Base-by-base conservation (phyloP, 495 filamentous ascomycete species). In the Podospora pseudopauciseta region DNA sequence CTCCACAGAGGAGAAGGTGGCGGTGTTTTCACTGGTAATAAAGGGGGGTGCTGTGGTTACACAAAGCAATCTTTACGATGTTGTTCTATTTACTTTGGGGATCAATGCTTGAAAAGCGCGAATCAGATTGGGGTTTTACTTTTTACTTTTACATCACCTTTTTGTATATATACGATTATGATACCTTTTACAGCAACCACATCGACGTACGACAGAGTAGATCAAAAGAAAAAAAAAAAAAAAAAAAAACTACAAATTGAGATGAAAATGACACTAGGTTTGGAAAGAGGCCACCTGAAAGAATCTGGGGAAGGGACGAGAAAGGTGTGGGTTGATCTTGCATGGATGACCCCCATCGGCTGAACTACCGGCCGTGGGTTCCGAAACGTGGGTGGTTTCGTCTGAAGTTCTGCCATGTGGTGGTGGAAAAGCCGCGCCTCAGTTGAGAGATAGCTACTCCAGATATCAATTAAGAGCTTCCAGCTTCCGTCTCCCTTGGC, bases 371-470 rank as follows among this genome's bases (percentile, higher is more conserved):
- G 7, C 23, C 55, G n/a, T 19, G 0, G n/a, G 55, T 20, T 58
- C 55, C 55, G 19, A 58, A 58, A 58, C 55, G 23, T 26, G 55
- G 55, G 55, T 19, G n/a, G 55, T 58, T 58, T 58, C 55, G 19
- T 49, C 39, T 49, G 9, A 16, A 11, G 39, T 11, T 11, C 39
- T 49, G 39, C 13, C 9, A 11, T 49, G 39, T 49, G 39, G 39
- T 11, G 3, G 1, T 49, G 9, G 39, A 16, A 16, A 11, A 16
- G 7, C 39, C 15, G 39, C 13, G 39, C 39, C 39, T 49, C 39
- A 2, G 9, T 49, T 49, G 15, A 16, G 9, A 49, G 39, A 49
- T 11, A 13, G 15, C 15, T 49, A 49, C 7, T 32, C 30, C 23
- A 23, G 23, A 23, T 23, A 23, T 23, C 23, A 23, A 23, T 23